Percentiles rank a stretch among this genome's conserved stretches.
Conservation (phyloP, 2,329 filamentous ascomycete species). For the Fusarium robinianum region DNA sequence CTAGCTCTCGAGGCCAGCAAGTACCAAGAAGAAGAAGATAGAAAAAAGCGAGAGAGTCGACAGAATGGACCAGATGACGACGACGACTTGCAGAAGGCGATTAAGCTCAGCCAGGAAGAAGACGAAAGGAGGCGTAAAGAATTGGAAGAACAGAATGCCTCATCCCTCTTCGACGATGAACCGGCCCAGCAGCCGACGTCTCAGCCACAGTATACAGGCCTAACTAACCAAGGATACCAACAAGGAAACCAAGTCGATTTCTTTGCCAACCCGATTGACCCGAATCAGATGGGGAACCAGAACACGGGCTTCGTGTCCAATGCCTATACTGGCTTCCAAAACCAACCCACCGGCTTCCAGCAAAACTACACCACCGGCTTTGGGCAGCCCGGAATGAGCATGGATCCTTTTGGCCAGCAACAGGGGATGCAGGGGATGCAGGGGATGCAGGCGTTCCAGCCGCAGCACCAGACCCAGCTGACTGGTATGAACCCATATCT, state of each 20-base stretch:
- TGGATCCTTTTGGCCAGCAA: conserved; percentile 68
- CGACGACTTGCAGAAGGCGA: conserved; percentile 91
- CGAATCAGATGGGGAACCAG: conserved; percentile 73
- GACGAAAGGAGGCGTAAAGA: conserved; percentile 87
- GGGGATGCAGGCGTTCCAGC: too few relatives aligned
- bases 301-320: conserved; percentile 72
- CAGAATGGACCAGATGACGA: conserved; percentile 65
- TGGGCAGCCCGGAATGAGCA: conserved; percentile 68
- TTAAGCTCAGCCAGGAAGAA: conserved; percentile 92
- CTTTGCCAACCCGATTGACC: conserved; percentile 92
- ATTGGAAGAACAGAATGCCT: conserved; percentile 82
- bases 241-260: conserved; percentile 96
- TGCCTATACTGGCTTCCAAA: conserved; percentile 58
- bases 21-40: conserved; percentile 90
- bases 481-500: conserved; percentile 61
- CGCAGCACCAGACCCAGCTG: conserved; percentile 55
- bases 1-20: conserved; percentile 95
- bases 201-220: conserved; percentile 81
- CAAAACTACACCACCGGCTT: conserved; percentile 71
- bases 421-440: conserved; percentile 45
- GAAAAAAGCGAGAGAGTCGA: conserved; percentile 69
- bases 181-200: conserved; percentile 58
- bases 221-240: conserved; percentile 97
- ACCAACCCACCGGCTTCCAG: conserved; percentile 54
- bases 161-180: conserved; percentile 86